Evolutionary conservation across 2,329 filamentous ascomycete species (phyloP).

Genomic region (Aspergillus sp.): DNA sequence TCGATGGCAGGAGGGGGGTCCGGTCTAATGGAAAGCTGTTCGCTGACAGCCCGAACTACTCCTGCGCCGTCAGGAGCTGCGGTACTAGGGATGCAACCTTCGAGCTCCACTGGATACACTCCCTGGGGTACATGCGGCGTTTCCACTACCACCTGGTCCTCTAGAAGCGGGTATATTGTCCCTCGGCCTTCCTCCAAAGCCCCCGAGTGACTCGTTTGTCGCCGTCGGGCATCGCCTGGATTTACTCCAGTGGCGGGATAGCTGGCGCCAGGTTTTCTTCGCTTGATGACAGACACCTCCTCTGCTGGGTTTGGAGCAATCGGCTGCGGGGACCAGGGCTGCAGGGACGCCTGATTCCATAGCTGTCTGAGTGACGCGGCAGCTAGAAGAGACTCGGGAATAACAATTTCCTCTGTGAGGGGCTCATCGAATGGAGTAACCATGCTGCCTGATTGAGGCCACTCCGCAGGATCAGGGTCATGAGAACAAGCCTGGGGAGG

Average conservation of each 20-base stretch:
- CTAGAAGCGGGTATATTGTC: neutral
- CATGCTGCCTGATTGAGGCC: neutral
- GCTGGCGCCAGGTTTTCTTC: neutral
- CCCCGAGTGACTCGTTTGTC: slow-evolving; percentile 1
- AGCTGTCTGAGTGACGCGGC: neutral
- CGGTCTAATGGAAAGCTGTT: neutral
- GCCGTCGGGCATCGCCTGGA: neutral
- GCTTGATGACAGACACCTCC: slow-evolving; percentile 9
- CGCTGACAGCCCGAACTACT: too few relatives aligned
- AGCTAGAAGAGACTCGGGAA: slow-evolving; percentile 10
- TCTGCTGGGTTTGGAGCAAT: neutral
- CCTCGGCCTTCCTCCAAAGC: slow-evolving; percentile 1
- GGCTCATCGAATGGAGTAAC: neutral
- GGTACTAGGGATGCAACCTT: neutral
- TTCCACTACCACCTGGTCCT: neutral
- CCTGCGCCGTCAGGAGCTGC: too few relatives aligned
- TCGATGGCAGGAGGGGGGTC: neutral
- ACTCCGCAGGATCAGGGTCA: neutral
- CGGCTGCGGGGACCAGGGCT: neutral
- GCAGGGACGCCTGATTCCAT: neutral
- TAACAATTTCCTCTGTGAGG: slow-evolving; percentile 10
- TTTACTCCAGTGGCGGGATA: neutral
- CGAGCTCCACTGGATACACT: neutral
- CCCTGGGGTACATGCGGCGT: neutral
- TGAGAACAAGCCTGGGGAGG: neutral